A percentile compares a stretch with the other conserved stretches of the same genome.
Evolutionary conservation across 2,329 filamentous ascomycete genomes (phyloP).

Genomic region (Stachybotrys chlorohalonatus): DNA sequence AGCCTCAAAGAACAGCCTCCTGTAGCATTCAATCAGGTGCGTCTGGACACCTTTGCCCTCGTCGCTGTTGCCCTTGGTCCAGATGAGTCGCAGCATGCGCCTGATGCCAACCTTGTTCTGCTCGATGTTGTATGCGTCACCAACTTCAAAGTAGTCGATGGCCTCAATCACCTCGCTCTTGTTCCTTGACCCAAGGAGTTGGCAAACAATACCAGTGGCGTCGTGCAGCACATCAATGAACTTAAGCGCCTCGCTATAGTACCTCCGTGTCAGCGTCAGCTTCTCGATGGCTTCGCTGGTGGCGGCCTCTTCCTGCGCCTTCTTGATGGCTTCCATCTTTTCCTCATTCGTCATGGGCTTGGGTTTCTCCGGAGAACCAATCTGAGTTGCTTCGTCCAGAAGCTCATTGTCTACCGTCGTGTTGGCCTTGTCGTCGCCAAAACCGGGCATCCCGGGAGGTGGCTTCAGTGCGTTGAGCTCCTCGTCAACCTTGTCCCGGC

Average conservation of each 20-base stretch:
- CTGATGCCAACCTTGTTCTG: constrained; percentile 87
- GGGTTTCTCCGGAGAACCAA: constrained; percentile 61
- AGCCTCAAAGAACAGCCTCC: constrained; percentile 89
- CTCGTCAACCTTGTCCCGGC: constrained; percentile 72
- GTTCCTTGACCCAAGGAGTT: constrained; percentile 87
- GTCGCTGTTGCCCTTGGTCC: constrained; percentile 98
- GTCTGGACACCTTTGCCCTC: constrained; percentile 97
- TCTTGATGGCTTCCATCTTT: constrained; percentile 62
- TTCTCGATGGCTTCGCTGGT: constrained; percentile 84
- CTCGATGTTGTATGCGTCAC: constrained; percentile 93
- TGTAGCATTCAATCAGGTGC: constrained; percentile 95
- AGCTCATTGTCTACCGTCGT: constrained; percentile 66
- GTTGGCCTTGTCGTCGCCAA: constrained; percentile 55
- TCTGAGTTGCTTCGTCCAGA: constrained; percentile 79
- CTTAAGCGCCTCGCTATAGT: constrained; percentile 85
- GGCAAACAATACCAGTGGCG: constrained; percentile 71
- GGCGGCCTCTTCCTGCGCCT: constrained; percentile 77
- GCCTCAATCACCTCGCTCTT: constrained; percentile 98
- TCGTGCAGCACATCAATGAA: constrained; percentile 90
- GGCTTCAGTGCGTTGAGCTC: constrained; percentile 77
- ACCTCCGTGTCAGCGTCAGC: constrained; percentile 77
- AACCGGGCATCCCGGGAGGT: constrained; percentile 57
- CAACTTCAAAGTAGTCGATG: constrained; percentile 95
- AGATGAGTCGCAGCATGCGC: constrained; percentile 92
- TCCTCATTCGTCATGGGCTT: constrained; percentile 69